These are phyloP conservation scores for Hypoxylon lienhwacheense DNA, from an alignment of 495 filamentous ascomycete species.

Conservation along the genomic window DNA sequence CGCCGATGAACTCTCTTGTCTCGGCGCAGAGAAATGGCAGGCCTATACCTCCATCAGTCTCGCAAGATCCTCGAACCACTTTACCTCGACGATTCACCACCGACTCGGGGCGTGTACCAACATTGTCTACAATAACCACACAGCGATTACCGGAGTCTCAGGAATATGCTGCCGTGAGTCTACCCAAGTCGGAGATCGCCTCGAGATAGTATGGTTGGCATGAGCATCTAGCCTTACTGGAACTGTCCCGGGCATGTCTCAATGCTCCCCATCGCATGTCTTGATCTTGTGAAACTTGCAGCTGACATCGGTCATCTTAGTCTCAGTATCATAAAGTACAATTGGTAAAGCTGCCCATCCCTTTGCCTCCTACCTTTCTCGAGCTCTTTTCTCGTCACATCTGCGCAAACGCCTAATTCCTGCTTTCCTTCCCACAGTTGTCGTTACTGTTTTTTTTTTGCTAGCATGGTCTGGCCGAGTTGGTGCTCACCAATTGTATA, in stretches of 20 bases:
- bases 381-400: constrained; percentile 8
- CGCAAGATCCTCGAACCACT: constrained; percentile 67
- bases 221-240: constrained; percentile 11
- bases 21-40: constrained; percentile 68
- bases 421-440: constrained; percentile 10
- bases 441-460: not conserved
- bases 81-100: constrained; percentile 93
- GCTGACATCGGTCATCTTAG: constrained; percentile 44
- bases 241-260: constrained; percentile 33
- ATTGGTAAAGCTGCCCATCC: constrained; percentile 51
- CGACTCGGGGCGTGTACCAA: constrained; percentile 82
- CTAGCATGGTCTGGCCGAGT: constrained; percentile 8
- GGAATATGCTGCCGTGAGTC: constrained; percentile 51
- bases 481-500: constrained; percentile 46
- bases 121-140: constrained; percentile 69
- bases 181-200: constrained; percentile 10
- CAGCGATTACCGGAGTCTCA: constrained; percentile 46
- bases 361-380: constrained; percentile 9
- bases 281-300: constrained; percentile 34
- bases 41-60: constrained; percentile 57
- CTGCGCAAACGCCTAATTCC: constrained; percentile 2
- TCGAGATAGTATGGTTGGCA: constrained; percentile 1
- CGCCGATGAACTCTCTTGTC: constrained; percentile 68
- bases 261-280: constrained; percentile 36
- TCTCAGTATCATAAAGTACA: constrained; percentile 62